A percentile compares a stretch with the other conserved stretches of the same genome.
Conservation (phyloP, 306 rosid species). For the Sechiopsis laciniata region DNA sequence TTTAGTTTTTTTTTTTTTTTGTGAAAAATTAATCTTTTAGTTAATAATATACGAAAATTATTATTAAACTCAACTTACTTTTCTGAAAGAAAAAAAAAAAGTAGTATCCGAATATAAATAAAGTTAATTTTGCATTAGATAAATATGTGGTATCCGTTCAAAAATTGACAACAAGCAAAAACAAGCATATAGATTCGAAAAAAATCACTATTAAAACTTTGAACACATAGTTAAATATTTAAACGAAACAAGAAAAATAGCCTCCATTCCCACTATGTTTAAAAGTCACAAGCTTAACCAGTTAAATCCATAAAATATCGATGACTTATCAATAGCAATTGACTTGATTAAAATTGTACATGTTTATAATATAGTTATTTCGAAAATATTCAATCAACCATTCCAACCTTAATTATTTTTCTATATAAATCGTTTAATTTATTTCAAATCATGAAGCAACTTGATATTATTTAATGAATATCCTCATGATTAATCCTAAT, state of each 20-base stretch:
- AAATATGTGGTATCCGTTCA: background rate
- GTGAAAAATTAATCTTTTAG: no score
- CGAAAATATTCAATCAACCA: no score
- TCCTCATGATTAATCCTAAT: conserved; percentile 6
- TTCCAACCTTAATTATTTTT: no score
- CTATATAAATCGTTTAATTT: no score
- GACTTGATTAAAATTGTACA: conserved; percentile 6
- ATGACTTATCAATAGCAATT: background rate
- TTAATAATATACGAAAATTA: no score
- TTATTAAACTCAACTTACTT: no score
- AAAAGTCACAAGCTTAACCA: conserved; percentile 1
- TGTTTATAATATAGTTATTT: no score
- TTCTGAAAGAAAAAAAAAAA: no score
- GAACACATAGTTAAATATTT: background rate
- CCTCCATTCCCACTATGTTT: conserved; percentile 12
- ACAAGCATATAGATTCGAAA: background rate
- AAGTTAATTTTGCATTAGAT: background rate
- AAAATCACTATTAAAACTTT: background rate
- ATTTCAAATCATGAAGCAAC: background rate
- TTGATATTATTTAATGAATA: conserved; percentile 11
- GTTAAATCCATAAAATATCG: background rate
- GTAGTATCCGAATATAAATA: no score
- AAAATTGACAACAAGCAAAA: background rate
- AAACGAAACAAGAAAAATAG: background rate
- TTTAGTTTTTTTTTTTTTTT: no score